Conservation (phyloP, 129 eudicot species). For the Escallonia herrerae region DNA sequence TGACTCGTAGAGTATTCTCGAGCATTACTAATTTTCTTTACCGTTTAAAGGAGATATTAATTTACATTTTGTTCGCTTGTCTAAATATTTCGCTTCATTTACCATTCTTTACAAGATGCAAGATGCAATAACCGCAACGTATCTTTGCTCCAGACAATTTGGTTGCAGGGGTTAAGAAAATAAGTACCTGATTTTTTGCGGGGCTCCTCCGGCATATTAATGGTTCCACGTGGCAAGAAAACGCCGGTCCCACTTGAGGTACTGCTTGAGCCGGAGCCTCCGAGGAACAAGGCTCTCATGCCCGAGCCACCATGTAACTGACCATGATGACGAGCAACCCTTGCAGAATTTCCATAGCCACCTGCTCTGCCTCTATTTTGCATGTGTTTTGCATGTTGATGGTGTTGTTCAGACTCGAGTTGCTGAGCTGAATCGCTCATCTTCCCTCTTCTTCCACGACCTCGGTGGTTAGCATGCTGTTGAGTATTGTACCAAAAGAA, state of each 20-base stretch:
- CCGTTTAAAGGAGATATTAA: too few relatives aligned
- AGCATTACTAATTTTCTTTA: too few relatives aligned
- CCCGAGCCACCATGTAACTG: slow-evolving; percentile 40
- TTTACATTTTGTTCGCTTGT: too few relatives aligned
- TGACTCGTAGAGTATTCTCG: too few relatives aligned
- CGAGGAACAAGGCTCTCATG: slow-evolving; percentile 58
- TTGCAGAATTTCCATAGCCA: slow-evolving; percentile 9
- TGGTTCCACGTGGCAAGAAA: slow-evolving; percentile 40
- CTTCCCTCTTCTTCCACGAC: slow-evolving; percentile 23
- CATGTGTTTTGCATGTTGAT: slow-evolving; percentile 20
- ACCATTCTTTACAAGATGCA: too few relatives aligned
- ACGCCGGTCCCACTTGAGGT: slow-evolving; percentile 58
- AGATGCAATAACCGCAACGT: too few relatives aligned
- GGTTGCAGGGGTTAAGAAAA: neutral
- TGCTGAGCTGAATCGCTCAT: slow-evolving; percentile 35
- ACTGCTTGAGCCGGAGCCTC: slow-evolving; percentile 41
- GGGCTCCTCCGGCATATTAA: slow-evolving; percentile 20
- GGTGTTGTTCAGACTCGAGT: slow-evolving; percentile 8
- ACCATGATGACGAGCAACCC: slow-evolving; percentile 11
- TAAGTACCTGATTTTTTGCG: slow-evolving; percentile 53
- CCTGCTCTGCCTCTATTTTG: slow-evolving; percentile 16
- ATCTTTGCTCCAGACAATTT: too few relatives aligned
- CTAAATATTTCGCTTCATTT: too few relatives aligned
- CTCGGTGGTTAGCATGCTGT: slow-evolving; percentile 15
- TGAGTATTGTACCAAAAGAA: slow-evolving; percentile 24